Evolutionary conservation across 768 basidiomycete genomes (phyloP), one percentile per base, ranked within the genome.

Genomic region (Lentinula aciculospora): DNA sequence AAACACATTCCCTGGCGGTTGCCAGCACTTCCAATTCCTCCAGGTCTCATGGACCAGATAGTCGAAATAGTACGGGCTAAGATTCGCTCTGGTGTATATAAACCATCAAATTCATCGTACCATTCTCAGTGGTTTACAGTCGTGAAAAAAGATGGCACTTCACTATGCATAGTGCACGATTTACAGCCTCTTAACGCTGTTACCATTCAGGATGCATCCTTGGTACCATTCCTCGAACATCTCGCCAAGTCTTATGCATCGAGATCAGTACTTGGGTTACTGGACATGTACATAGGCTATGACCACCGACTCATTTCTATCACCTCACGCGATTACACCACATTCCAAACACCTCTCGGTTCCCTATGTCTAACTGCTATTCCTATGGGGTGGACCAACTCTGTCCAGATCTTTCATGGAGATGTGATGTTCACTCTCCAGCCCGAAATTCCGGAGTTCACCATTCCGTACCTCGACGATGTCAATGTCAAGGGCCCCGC

Each of bases 391-490:
- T 71, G 66, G 60, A 53, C 51, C 9, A 53, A 53, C 27, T 53
- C 51, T 6, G 66, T 72, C 0, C 70, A 69, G 0, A 72, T 77
- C 1, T 73, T 76, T 46, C 74, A 79, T 10, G 72, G 68, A 7
- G 68, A 77, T 50, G 65, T 76, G 7, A 65, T 65, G 0, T 69
- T 69, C 27, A 72, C 76, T 7, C 58, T 80, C 0, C 65, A 72
- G 42, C 55, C 65, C 0, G 71, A 79, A 56, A 78, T 81, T 3
- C 75, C 74, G n/a, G 27, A 75, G 0, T 27, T 64, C 4, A 73
- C 72, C 0, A 59, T 63, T 0, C 70, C 68, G 0, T 82, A 70
- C 50, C 67, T 80, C 6, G 72, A 82, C 58, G 71, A 81, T 54
- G 59, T 73, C 0, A 67, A 67, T 0, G 56, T 76, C 5, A 69